Conservation (phyloP, 2,329 filamentous ascomycete genomes). For the Cytospora chrysosperma region DNA sequence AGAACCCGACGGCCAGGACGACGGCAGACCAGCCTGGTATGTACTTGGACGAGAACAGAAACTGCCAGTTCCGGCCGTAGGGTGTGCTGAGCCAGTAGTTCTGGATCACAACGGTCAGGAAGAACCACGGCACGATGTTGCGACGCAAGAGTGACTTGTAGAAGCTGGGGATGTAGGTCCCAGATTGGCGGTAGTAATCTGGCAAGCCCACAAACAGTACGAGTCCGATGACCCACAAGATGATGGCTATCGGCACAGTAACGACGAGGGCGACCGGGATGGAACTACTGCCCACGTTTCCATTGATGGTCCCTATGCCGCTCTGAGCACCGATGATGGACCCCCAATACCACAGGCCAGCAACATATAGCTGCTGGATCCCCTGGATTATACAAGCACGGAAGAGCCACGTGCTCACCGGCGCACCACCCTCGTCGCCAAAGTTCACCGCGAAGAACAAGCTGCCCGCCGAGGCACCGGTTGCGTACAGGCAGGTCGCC, state of each 20-base stretch:
- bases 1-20: conserved; percentile 55
- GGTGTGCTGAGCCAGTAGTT: conserved; percentile 67
- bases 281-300: conserved; percentile 36
- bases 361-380: conserved; percentile 64
- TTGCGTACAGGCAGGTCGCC: conserved; percentile 60
- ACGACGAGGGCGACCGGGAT: conserved; percentile 42
- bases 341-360: conserved; percentile 68
- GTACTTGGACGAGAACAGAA: conserved; percentile 60
- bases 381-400: conserved; percentile 66
- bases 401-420: conserved; percentile 67
- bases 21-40: conserved; percentile 56
- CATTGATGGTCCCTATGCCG: conserved; percentile 39
- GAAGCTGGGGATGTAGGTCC: conserved; percentile 63
- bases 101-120: conserved; percentile 61
- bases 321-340: conserved; percentile 48
- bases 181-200: conserved; percentile 63
- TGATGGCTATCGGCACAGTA: conserved; percentile 54
- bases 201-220: conserved; percentile 60
- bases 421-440: conserved; percentile 61
- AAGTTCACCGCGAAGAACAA: conserved; percentile 68
- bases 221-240: conserved; percentile 57
- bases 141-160: conserved; percentile 60
- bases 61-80: conserved; percentile 67
- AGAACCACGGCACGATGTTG: conserved; percentile 68
- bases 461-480: conserved; percentile 61